Evolutionary conservation across 2,329 filamentous ascomycete genomes (phyloP).

Genomic region (Allantophomopsis cytisporea): DNA sequence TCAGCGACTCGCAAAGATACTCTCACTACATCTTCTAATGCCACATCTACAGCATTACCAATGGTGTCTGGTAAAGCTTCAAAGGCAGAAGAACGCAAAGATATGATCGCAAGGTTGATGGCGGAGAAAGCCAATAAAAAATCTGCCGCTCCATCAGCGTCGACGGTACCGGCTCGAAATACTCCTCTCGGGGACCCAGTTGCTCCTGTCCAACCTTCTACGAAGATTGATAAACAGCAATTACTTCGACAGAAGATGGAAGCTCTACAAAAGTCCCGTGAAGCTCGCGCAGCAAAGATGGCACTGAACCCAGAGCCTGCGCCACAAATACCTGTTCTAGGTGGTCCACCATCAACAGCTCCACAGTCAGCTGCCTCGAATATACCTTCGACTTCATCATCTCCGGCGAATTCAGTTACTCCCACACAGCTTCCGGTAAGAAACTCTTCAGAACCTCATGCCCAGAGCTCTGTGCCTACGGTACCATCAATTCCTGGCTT

Average conservation of each 20-base stretch:
- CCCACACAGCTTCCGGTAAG: constrained; percentile 1
- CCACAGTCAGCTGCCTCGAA: neutral
- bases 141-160: neutral
- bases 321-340: neutral
- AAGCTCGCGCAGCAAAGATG: constrained; percentile 23
- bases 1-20: neutral
- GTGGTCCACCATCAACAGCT: too few relatives aligned
- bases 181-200: constrained; percentile 1
- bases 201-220: constrained; percentile 7
- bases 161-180: constrained; percentile 1
- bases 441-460: constrained; percentile 1
- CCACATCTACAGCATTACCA: neutral
- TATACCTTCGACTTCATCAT: neutral
- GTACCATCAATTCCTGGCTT: constrained; percentile 21
- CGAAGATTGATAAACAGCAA: constrained; percentile 56
- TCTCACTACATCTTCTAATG: neutral
- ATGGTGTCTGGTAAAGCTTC: neutral
- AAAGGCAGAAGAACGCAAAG: constrained; percentile 50
- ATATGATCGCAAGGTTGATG: constrained; percentile 62
- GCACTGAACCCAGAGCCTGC: constrained; percentile 3
- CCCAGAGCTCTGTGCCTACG: neutral
- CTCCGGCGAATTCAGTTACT: constrained; percentile 1
- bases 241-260: constrained; percentile 69
- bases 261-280: constrained; percentile 48
- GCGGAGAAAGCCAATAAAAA: constrained; percentile 55